Percentiles rank a stretch among this genome's conserved stretches.
phyloP scores from a whole-genome alignment of 306 rosid genomes.

The Neltuma alba region DNA sequence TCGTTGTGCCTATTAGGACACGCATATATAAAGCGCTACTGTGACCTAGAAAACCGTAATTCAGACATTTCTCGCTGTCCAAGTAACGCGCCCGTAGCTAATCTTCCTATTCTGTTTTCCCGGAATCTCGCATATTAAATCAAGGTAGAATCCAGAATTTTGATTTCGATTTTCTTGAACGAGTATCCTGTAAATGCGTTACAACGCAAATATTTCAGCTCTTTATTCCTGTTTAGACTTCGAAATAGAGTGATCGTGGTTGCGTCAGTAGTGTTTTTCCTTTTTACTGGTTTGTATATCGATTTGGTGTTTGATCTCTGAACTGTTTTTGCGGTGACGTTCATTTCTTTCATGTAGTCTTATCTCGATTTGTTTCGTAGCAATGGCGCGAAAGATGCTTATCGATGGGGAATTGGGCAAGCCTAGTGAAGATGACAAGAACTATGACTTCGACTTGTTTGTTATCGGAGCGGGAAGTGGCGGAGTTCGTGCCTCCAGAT shows the following conservation, averaged over 20 bases:
- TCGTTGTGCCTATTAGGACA: background rate
- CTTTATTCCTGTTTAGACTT: background rate
- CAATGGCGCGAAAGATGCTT: constrained; percentile 92
- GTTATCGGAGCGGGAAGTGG: constrained; percentile 98
- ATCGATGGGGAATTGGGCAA: constrained; percentile 60
- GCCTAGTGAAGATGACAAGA: constrained; percentile 44
- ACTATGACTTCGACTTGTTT: constrained; percentile 81
- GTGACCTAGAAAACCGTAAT: background rate
- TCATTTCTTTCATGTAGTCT: constrained; percentile 24
- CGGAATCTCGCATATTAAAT: background rate
- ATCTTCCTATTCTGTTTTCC: background rate
- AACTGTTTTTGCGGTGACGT: constrained; percentile 14
- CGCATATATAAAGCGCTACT: background rate
- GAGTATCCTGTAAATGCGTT: background rate
- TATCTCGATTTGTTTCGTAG: constrained; percentile 33
- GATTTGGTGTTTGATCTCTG: constrained; percentile 8
- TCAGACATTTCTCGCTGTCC: background rate
- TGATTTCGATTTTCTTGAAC: background rate
- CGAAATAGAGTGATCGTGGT: background rate
- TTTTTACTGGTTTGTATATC: background rate
- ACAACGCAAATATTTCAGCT: background rate
- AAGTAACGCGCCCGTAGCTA: background rate
- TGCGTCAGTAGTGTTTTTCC: background rate
- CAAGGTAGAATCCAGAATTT: background rate
- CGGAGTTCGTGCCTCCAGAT: constrained; percentile 94